Evolutionary conservation across 371 early-diverging fungal genomes (phyloP).

Genomic region (Mycotypha africana): DNA sequence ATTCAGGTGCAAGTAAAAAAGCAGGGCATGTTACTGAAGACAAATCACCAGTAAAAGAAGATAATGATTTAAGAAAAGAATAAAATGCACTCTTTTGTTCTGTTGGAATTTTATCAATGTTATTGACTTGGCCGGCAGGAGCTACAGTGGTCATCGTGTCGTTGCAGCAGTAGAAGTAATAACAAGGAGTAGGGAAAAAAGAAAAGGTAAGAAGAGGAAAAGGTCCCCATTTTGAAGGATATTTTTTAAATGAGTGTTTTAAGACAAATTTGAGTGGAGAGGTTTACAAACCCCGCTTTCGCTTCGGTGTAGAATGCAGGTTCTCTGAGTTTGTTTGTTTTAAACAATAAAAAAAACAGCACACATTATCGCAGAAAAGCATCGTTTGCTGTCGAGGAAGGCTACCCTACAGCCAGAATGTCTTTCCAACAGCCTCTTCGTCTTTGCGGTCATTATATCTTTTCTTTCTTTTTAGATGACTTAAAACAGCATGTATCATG

Average conservation of each 20-base stretch:
- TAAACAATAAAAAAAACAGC: too few species aligned
- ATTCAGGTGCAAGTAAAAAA: slow-evolving; percentile 64
- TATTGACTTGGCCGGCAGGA: slow-evolving; percentile 24
- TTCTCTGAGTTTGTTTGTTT: too few species aligned
- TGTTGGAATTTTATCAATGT: slow-evolving; percentile 50
- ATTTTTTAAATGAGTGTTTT: neutral
- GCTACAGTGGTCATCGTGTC: slow-evolving; percentile 1
- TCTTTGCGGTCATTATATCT: too few species aligned
- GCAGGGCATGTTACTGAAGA: slow-evolving; percentile 72
- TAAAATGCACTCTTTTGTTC: slow-evolving; percentile 64
- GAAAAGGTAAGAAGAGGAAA: neutral
- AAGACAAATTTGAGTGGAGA: neutral
- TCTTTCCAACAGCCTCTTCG: too few species aligned
- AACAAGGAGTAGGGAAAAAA: neutral
- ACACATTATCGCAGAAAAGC: too few species aligned
- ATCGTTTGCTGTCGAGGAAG: too few species aligned
- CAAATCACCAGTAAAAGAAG: slow-evolving; percentile 74
- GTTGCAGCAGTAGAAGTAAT: too few species aligned
- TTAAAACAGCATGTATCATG: too few species aligned
- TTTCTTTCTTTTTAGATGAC: too few species aligned
- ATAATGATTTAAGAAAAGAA: slow-evolving; percentile 61
- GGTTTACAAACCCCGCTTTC: neutral
- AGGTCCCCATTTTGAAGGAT: neutral
- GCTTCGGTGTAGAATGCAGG: slow-evolving; percentile 2
- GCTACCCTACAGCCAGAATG: too few species aligned